Base-by-base conservation (phyloP, 139 green algal species). In the Chlorella vulgaris region DNA sequence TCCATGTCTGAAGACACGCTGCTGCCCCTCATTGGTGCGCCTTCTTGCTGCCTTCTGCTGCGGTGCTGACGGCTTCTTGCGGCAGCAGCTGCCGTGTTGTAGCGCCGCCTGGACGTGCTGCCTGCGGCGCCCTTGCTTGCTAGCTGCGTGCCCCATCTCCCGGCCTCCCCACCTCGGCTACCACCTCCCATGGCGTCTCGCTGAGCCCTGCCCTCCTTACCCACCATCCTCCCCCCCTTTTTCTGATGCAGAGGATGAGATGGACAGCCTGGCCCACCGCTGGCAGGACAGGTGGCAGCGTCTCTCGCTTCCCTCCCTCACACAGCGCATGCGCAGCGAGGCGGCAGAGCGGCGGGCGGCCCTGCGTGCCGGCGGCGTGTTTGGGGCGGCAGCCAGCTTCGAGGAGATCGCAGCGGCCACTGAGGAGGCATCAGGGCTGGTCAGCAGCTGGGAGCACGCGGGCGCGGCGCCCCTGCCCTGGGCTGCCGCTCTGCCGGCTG, bases 11-110 rank as follows among this genome's bases (percentile, higher is more conserved):
- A 87, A 24, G 58, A 83, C 39, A 76, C 53, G 7, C 60, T 86
- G 83, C 78, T 87, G 67, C 79, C 78, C 7, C 43, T 86, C n/a
- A 82, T 82, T 21, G 61, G 67, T 70, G 78, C 43, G 50, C 50
- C 3, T 47, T 21, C 3, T 10, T 19, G 40, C 24, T 31, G 61
- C 8, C 38, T 31, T 55, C 28, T 4, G 31, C 36, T 39, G 7
- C 0, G 29, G n/a, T 2, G 31, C 43, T 36, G 69, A 2, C n/a
- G 40, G 4, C 15, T 26, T 67, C 39, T 7, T 51, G 15, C 36
- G n/a, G 28, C 3, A 53, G 26, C 10, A 35, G 26, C 26, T 51
- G 50, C 7, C 7, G 18, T 61, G 65, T n/a, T 38, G 24, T 67
- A n/a, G 38, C 69, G n/a, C 26, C 6, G 10, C 29, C n/a, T n/a